Evolutionary conservation across 495 filamentous ascomycete genomes (phyloP).

Genomic region (Neurospora intermedia): DNA sequence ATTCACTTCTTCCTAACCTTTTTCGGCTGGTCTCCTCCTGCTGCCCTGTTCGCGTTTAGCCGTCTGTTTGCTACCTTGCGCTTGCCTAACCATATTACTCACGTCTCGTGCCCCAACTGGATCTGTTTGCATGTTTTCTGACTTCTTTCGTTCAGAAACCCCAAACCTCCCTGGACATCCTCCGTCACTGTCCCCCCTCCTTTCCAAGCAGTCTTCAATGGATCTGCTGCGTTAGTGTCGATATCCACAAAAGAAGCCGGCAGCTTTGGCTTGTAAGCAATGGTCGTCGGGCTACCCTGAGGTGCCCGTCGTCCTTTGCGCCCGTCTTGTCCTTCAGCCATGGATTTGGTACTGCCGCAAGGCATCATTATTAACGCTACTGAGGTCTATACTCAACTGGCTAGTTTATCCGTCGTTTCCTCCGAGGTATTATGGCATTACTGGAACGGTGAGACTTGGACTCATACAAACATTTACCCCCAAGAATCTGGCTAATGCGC

Average conservation of each 20-base stretch:
- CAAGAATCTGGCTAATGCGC: conserved; percentile 4
- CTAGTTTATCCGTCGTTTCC: conserved; percentile 36
- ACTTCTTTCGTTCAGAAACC: not conserved
- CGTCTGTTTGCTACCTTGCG: not conserved
- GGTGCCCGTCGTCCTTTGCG: not conserved
- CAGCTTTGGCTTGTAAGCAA: not conserved
- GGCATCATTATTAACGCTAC: conserved; percentile 37
- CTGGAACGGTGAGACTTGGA: conserved; percentile 36
- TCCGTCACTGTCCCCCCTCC: not conserved
- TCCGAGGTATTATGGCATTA: conserved; percentile 37
- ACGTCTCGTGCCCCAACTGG: not conserved
- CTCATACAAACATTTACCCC: not conserved
- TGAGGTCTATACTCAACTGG: conserved; percentile 35
- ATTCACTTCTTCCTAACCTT: not conserved
- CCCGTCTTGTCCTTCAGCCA: not conserved
- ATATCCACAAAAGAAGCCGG: not conserved
- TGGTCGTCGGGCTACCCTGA: not conserved
- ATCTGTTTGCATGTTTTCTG: not conserved
- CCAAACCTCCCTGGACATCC: not conserved
- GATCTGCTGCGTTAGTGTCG: not conserved
- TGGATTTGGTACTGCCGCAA: conserved; percentile 13
- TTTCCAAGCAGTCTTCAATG: not conserved
- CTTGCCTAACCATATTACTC: not conserved
- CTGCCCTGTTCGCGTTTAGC: not conserved
- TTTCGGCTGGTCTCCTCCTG: not conserved